A percentile compares a stretch with the other conserved stretches of the same genome.
Evolutionary conservation across 192 early-diverging fungal genomes (phyloP).

Genomic region (Podila horticola): DNA sequence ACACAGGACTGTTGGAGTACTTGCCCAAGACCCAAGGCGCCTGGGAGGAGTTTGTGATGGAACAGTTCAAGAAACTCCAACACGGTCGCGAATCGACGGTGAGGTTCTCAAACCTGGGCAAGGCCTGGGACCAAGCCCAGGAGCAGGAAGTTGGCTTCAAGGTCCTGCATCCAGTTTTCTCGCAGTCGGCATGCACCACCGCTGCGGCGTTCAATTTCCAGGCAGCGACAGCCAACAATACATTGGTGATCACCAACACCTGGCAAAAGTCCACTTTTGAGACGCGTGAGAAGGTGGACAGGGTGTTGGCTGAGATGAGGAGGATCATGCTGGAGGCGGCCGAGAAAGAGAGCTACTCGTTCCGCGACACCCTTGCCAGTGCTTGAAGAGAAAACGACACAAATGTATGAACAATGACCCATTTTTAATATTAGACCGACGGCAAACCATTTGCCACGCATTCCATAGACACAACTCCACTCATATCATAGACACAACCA

Average conservation of each 20-base stretch:
- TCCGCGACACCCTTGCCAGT: slow-evolving; percentile 14
- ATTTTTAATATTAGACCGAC: neutral
- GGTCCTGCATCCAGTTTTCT: slow-evolving; percentile 19
- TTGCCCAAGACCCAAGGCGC: slow-evolving; percentile 14
- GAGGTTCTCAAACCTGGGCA: slow-evolving; percentile 29
- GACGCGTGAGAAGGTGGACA: neutral
- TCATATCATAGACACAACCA: too few relatives aligned
- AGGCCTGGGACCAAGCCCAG: slow-evolving; percentile 13
- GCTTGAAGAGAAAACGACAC: neutral
- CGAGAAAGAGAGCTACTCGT: slow-evolving; percentile 10
- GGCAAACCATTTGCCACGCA: too few relatives aligned
- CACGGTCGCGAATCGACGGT: slow-evolving; percentile 24
- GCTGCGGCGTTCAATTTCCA: slow-evolving; percentile 10
- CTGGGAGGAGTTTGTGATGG: slow-evolving; percentile 22
- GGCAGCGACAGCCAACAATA: slow-evolving; percentile 29
- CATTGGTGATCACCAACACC: slow-evolving; percentile 1
- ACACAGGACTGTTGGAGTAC: slow-evolving; percentile 16
- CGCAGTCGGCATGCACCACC: slow-evolving; percentile 8
- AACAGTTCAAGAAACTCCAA: slow-evolving; percentile 30
- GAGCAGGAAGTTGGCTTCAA: neutral
- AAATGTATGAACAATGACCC: neutral
- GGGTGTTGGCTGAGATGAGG: slow-evolving; percentile 17
- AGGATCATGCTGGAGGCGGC: slow-evolving; percentile 30
- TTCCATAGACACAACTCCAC: too few relatives aligned
- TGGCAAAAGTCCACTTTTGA: slow-evolving; percentile 27